Evolutionary conservation across 257 asterid genomes (phyloP).

Genomic region (Solanum chmielewskii): DNA sequence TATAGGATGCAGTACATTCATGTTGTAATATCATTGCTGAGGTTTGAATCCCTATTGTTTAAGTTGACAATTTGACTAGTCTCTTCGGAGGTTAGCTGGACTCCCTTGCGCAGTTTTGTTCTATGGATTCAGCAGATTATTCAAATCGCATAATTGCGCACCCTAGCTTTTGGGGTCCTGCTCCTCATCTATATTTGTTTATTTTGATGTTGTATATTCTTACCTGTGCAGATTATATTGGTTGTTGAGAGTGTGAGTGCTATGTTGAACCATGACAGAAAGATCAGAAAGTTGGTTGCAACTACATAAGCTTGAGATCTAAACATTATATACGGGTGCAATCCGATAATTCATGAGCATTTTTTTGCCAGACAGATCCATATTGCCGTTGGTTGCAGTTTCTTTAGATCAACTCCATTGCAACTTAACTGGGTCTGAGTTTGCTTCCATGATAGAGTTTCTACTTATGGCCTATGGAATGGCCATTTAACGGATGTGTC

Average conservation of each 20-base stretch:
- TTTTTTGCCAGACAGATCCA: background rate
- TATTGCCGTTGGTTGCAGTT: background rate
- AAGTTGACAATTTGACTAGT: background rate
- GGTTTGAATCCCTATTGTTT: background rate
- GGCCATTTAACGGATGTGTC: background rate
- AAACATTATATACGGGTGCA: background rate
- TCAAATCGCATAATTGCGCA: background rate
- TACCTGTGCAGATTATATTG: conserved; percentile 50
- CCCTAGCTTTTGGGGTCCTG: background rate
- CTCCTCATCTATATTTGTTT: background rate
- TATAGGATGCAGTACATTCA: background rate
- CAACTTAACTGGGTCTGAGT: background rate
- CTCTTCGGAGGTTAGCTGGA: background rate
- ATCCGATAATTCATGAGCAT: background rate
- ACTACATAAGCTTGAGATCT: conserved; percentile 16
- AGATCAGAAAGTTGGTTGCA: conserved; percentile 44
- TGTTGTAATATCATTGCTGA: background rate
- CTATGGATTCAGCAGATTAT: background rate
- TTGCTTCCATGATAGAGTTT: background rate
- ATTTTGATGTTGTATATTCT: background rate
- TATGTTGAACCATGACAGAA: conserved; percentile 80
- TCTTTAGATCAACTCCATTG: background rate
- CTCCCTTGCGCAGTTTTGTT: background rate
- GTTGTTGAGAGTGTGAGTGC: conserved; percentile 83
- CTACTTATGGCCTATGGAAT: background rate